Conservation (phyloP, 768 basidiomycete genomes). For the Mycena venus region DNA sequence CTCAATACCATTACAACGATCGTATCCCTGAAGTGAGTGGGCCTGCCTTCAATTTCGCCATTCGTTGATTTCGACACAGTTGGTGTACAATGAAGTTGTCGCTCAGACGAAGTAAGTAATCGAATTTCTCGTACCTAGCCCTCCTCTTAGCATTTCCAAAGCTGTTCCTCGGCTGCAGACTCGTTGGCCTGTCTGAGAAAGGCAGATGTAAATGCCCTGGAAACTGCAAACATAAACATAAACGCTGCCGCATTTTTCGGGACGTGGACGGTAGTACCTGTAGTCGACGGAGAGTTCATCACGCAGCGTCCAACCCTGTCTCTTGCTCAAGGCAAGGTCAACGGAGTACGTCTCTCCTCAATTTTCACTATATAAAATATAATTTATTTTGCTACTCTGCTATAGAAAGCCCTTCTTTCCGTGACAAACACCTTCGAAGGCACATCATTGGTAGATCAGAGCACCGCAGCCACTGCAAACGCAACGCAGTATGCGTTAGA, state of each 20-base stretch:
- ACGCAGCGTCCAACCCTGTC: slow-evolving; percentile 47
- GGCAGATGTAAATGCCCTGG: slow-evolving; percentile 36
- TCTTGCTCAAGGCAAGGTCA: slow-evolving; percentile 41
- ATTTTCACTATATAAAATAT: not conserved
- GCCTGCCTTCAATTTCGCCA: too few relatives aligned
- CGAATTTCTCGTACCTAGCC: not conserved
- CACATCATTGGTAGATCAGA: slow-evolving; percentile 39
- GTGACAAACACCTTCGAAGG: slow-evolving; percentile 50
- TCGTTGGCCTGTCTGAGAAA: slow-evolving; percentile 35
- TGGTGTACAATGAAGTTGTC: slow-evolving; percentile 36
- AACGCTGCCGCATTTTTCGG: slow-evolving; percentile 42
- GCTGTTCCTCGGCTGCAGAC: slow-evolving; percentile 35
- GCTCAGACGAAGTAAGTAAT: slow-evolving; percentile 32
- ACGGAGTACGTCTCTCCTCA: slow-evolving; percentile 43
- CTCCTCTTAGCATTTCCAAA: not conserved
- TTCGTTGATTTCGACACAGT: slow-evolving; percentile 9
- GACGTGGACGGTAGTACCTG: slow-evolving; percentile 41
- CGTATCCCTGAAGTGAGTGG: slow-evolving; percentile 28
- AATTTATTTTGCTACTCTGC: not conserved
- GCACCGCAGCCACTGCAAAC: slow-evolving; percentile 19
- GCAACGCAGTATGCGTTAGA: slow-evolving; percentile 34
- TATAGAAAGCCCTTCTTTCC: slow-evolving; percentile 32
- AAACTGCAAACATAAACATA: slow-evolving; percentile 42
- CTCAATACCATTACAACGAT: slow-evolving; percentile 50
- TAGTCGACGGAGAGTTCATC: slow-evolving; percentile 52